Evolutionary conservation across 495 filamentous ascomycete genomes (phyloP), one percentile per base, ranked within the genome.

Genomic region (Clohesyomyces aquaticus): DNA sequence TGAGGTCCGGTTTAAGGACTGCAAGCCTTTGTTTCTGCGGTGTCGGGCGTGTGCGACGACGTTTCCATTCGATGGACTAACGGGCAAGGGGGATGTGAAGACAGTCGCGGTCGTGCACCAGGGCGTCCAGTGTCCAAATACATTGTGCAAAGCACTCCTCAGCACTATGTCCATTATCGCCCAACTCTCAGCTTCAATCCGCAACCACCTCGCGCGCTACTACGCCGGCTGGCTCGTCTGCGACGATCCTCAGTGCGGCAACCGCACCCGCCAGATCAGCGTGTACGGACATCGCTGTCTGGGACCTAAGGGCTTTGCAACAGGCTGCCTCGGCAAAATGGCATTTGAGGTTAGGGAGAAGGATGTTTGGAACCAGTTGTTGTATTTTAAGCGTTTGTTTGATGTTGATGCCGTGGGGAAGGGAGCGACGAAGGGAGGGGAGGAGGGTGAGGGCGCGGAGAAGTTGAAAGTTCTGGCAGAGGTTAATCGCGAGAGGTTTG

Each of bases 151-250:
- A 42, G 82, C 83, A 49, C 72, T 79, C 8, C 82, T 98, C 61
- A 73, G 86, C 2, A 90, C 84, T 25, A 75, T 96, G 19, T 88
- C 85, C 12, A 75, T 98, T 52, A 83, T 93, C 42, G 88, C 92
- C 2, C 94, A 98, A 71, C 77, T 97, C 14, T 95, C 98, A 73
- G 79, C 83, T 42, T 88, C 91, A 59, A 86, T 97, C 67, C 88
- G 94, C 47, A 77, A 83, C 42, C 82, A 88, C 70, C 88, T 88
- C 4, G 83, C 89, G 18, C 84, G 84, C 26, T 98, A 98, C 80
- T 97, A 98, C 74, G 88, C 93, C 67, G 92, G 85, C 46, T 96
- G 88, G 88, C 83, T 98, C 14, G 82, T 90, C 26, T 98, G 94
- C 76, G 88, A 96, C 73, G 94, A 98, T 72, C 74, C 89, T 1